These are phyloP conservation scores for Fusarium nematophilum DNA, from an alignment of 2,329 filamentous ascomycete species.

Conservation along the genomic window DNA sequence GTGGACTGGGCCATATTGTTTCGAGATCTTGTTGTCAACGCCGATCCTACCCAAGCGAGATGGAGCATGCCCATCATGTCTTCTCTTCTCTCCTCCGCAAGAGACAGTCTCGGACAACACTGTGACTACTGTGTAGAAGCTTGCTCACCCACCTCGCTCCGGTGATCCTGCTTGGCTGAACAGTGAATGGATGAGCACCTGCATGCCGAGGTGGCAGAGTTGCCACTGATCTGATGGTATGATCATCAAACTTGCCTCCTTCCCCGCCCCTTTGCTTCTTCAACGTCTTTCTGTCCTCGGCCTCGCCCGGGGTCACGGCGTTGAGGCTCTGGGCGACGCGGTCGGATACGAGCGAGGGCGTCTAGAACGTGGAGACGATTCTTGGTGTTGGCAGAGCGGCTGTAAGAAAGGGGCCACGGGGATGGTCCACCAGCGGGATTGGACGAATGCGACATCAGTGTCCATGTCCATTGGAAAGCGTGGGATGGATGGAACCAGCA, in stretches of 20 bases:
- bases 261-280: slow-evolving; percentile 6
- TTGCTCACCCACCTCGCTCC: slow-evolving; percentile 1
- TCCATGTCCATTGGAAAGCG: slow-evolving; percentile 26
- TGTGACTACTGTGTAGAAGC: slow-evolving; percentile 2
- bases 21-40: slow-evolving; percentile 20
- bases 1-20: neutral
- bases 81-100: slow-evolving; percentile 18
- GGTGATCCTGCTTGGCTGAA: slow-evolving; percentile 1
- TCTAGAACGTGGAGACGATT: slow-evolving; percentile 33
- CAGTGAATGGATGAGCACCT: slow-evolving; percentile 17
- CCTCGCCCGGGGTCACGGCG: neutral
- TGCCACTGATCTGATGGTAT: slow-evolving; percentile 19
- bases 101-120: neutral
- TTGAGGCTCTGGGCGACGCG: slow-evolving; percentile 21
- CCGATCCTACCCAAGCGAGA: slow-evolving; percentile 12
- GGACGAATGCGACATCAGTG: too few species aligned
- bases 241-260: slow-evolving; percentile 1
- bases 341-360: slow-evolving; percentile 31
- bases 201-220: slow-evolving; percentile 24
- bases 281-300: neutral
- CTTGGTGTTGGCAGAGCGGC: slow-evolving; percentile 17
- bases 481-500: slow-evolving; percentile 3
- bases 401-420: slow-evolving; percentile 11
- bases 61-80: slow-evolving; percentile 1
- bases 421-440: too few species aligned